A percentile compares a stretch with the other conserved stretches of the same genome.
phyloP scores from a whole-genome alignment of 805 yeast genomes.

The Candida maesae region DNA sequence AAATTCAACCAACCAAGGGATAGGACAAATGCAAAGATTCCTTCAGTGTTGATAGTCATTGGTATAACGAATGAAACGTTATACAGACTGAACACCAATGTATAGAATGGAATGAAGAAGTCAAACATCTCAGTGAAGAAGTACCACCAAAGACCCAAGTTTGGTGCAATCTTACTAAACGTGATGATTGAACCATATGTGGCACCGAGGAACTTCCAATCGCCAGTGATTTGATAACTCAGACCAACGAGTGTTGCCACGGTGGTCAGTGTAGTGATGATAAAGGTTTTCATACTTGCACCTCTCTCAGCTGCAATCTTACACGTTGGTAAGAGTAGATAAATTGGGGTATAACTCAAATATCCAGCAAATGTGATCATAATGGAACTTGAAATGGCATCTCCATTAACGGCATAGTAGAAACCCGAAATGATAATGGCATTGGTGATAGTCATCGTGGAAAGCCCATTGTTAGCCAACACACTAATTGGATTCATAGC shows the following conservation, averaged over 20 bases:
- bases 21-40: conserved; percentile 51
- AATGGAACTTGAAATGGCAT: conserved; percentile 41
- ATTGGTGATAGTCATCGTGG: conserved; percentile 61
- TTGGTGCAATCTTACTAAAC: conserved; percentile 76
- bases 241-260: conserved; percentile 30
- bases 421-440: conserved; percentile 48
- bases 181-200: conserved; percentile 56
- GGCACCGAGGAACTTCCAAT: conserved; percentile 45
- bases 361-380: conserved; percentile 61
- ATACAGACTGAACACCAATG: conserved; percentile 79
- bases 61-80: conserved; percentile 67
- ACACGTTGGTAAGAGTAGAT: conserved; percentile 55
- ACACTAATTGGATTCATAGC: conserved; percentile 79
- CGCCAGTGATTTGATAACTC: conserved; percentile 38
- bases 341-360: conserved; percentile 58
- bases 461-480: conserved; percentile 62
- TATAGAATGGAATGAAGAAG: conserved; percentile 77
- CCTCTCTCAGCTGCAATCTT: conserved; percentile 16
- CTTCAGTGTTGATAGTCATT: conserved; percentile 67
- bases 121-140: conserved; percentile 94
- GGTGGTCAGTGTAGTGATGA: conserved; percentile 27
- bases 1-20: conserved; percentile 53
- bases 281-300: conserved; percentile 21
- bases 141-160: conserved; percentile 98
- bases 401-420: conserved; percentile 39